Conservation (phyloP, 2,329 filamentous ascomycete genomes). For the Calycina marina region DNA sequence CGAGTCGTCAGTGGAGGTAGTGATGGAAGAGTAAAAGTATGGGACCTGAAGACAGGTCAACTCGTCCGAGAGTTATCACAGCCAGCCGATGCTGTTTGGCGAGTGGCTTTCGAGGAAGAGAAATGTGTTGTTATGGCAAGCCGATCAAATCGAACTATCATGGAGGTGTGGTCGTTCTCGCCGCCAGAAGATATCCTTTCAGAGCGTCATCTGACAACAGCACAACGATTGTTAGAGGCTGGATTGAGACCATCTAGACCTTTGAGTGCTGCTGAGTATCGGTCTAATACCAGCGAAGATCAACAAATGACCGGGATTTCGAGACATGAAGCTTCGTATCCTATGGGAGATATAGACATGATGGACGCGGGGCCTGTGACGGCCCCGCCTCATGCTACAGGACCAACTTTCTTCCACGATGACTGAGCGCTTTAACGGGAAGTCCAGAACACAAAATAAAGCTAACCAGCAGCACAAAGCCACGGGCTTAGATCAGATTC, state of each 20-base stretch:
- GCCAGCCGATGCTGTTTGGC: constrained; percentile 90
- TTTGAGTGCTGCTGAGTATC: constrained; percentile 21
- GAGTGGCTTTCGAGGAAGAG: constrained; percentile 95
- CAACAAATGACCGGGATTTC: constrained; percentile 16
- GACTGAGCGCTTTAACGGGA: too few species aligned
- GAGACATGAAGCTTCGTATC: constrained; percentile 8
- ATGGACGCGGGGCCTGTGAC: constrained; percentile 18
- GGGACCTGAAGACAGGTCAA: constrained; percentile 86
- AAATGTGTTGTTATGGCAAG: constrained; percentile 94
- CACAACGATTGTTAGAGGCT: constrained; percentile 14
- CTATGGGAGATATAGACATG: constrained; percentile 18
- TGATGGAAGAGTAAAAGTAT: constrained; percentile 96
- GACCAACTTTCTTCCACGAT: constrained; percentile 21
- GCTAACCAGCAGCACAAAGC: neutral
- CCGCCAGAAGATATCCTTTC: constrained; percentile 56
- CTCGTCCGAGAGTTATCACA: constrained; percentile 82
- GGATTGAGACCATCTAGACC: constrained; percentile 13
- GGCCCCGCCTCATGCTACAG: constrained; percentile 16
- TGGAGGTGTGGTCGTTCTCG: constrained; percentile 98
- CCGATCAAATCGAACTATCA: constrained; percentile 72
- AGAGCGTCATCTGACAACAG: constrained; percentile 22
- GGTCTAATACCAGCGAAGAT: constrained; percentile 11
- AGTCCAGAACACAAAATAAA: too few species aligned
- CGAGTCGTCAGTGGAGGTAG: constrained; percentile 91
- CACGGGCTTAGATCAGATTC: too few species aligned